Percentiles rank a stretch among this genome's conserved stretches.
Conservation (phyloP, 2,329 filamentous ascomycete genomes). For the Aspergillus chevalieri region DNA sequence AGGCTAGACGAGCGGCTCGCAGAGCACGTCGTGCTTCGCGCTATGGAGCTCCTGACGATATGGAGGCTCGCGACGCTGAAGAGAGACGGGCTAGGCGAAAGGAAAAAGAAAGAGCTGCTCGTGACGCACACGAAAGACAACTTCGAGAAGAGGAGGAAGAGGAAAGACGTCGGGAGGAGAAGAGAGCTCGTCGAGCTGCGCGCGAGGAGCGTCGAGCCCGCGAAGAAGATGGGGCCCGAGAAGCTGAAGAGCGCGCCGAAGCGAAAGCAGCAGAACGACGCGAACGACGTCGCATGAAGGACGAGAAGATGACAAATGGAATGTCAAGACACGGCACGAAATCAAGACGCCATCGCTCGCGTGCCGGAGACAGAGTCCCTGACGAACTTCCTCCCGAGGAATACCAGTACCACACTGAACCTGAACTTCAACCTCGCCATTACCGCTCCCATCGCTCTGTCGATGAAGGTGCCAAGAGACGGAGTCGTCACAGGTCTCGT, state of each 20-base stretch:
- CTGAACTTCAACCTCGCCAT: constrained; percentile 15
- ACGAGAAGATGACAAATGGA: constrained; percentile 24
- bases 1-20: constrained; percentile 59
- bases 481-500: constrained; percentile 32
- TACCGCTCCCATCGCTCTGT: constrained; percentile 22
- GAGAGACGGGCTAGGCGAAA: constrained; percentile 44
- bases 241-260: constrained; percentile 29
- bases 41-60: constrained; percentile 31
- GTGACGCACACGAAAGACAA: constrained; percentile 34
- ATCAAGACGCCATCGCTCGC: constrained; percentile 28
- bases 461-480: constrained; percentile 23
- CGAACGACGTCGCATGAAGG: constrained; percentile 33
- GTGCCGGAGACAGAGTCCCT: constrained; percentile 21
- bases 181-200: constrained; percentile 27
- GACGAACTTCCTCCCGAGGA: constrained; percentile 23
- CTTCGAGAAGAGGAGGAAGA: constrained; percentile 33
- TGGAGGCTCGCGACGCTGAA: constrained; percentile 29
- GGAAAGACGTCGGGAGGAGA: constrained; percentile 27
- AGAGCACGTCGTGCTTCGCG: constrained; percentile 46
- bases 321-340: constrained; percentile 20
- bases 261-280: constrained; percentile 35
- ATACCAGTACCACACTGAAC: constrained; percentile 6
- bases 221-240: constrained; percentile 45
- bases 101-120: constrained; percentile 43
- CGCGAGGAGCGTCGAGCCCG: constrained; percentile 27